Percentiles rank a stretch among this genome's conserved stretches.
phyloP scores from a whole-genome alignment of 371 early-diverging fungal genomes.

The Apophysomyces ossiformis region DNA sequence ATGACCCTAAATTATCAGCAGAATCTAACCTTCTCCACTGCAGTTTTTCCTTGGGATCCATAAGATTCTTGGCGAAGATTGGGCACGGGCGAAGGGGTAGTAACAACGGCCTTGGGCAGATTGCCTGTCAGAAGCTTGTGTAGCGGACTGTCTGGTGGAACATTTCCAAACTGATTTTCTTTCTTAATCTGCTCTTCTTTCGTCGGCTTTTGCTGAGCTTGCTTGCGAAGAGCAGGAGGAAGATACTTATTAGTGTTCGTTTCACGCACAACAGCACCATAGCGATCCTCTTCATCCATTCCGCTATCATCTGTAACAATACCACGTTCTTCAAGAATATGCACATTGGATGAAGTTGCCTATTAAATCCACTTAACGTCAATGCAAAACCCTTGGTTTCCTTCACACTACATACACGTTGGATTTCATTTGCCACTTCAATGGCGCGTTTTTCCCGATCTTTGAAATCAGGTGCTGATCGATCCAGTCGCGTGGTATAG shows the following conservation, averaged over 20 bases:
- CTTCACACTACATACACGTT: constrained; percentile 40
- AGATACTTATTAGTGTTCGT: constrained; percentile 72
- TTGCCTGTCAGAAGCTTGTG: constrained; percentile 41
- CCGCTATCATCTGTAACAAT: constrained; percentile 62
- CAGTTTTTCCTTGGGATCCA: constrained; percentile 28
- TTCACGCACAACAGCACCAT: constrained; percentile 80
- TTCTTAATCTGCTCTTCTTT: constrained; percentile 21
- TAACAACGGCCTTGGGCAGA: constrained; percentile 31
- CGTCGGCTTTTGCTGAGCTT: constrained; percentile 27
- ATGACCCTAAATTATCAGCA: too few species aligned
- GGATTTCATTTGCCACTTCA: constrained; percentile 93
- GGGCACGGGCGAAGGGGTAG: constrained; percentile 39
- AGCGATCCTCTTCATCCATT: constrained; percentile 90
- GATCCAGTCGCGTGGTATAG: constrained; percentile 95
- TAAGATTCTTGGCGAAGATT: constrained; percentile 31
- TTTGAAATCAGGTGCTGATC: constrained; percentile 84
- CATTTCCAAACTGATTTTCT: not conserved
- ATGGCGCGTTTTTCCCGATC: constrained; percentile 88
- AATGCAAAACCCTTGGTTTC: not conserved
- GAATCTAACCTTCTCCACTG: not conserved
- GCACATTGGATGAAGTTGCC: constrained; percentile 77
- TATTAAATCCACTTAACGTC: constrained; percentile 21
- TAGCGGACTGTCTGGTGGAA: constrained; percentile 26
- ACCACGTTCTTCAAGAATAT: constrained; percentile 95
- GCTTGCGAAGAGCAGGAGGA: constrained; percentile 81